Conservation (phyloP, 805 yeast genomes). For the Ogataea glucozyma region DNA sequence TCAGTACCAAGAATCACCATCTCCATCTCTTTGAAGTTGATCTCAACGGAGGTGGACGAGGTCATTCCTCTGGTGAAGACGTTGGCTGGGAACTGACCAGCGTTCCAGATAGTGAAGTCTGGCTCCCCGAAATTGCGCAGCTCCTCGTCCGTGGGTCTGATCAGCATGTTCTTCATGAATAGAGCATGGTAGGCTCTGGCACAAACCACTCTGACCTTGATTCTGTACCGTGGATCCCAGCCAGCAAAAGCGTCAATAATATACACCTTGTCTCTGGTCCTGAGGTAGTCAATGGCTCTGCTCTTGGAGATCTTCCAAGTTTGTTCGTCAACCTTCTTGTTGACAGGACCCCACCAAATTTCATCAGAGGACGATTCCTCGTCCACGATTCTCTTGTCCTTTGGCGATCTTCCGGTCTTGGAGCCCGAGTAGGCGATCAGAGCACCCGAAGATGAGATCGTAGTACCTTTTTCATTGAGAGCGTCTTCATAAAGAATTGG, state of each 20-base stretch:
- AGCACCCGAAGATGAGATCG: constrained; percentile 91
- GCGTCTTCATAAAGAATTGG: constrained; percentile 96
- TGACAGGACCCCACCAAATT: constrained; percentile 99
- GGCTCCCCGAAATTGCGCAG: constrained; percentile 91
- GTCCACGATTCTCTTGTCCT: constrained; percentile 96
- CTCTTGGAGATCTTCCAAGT: constrained; percentile 96
- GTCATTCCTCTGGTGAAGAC: constrained; percentile 97
- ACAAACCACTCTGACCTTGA: constrained; percentile 93
- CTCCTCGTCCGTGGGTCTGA: constrained; percentile 91
- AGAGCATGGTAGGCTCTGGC: constrained; percentile 98
- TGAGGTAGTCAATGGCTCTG: constrained; percentile 94
- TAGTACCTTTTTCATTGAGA: constrained; percentile 83
- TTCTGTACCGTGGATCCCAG: constrained; percentile 97
- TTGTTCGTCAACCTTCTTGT: constrained; percentile 88
- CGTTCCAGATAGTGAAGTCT: constrained; percentile 96
- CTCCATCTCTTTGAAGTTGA: constrained; percentile 96
- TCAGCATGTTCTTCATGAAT: constrained; percentile 97
- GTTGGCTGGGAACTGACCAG: constrained; percentile 98
- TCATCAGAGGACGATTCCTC: constrained; percentile 81
- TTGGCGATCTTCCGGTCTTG: constrained; percentile 98
- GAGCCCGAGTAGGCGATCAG: constrained; percentile 92
- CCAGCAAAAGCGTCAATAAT: constrained; percentile 98
- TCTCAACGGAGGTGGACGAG: constrained; percentile 91
- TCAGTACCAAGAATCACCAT: constrained; percentile 98
- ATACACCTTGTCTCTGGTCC: constrained; percentile 91